phyloP scores from a whole-genome alignment of 106 monocot species.

The Posidonia australis region DNA sequence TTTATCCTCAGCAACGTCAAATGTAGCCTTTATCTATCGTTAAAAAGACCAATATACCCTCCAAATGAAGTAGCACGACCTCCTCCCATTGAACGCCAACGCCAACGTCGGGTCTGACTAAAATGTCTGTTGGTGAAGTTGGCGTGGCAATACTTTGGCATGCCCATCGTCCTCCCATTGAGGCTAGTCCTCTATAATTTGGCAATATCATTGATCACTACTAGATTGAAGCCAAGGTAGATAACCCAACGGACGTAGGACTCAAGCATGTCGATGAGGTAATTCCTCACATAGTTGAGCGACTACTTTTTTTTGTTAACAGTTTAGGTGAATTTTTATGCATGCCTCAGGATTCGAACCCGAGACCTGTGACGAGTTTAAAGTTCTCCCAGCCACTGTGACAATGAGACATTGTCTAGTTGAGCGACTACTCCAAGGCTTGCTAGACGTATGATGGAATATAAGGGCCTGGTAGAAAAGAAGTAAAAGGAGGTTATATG shows the following conservation, averaged over 20 bases:
- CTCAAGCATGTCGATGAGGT: conserved; percentile 82
- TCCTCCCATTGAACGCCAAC: conserved; percentile 38
- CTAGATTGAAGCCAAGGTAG: conserved; percentile 95
- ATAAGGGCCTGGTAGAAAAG: no score
- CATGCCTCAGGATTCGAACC: no score
- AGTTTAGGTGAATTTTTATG: no score
- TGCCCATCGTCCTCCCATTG: conserved; percentile 52
- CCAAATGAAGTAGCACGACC: conserved; percentile 93
- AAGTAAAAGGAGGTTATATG: no score
- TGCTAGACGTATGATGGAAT: no score
- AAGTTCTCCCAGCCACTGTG: no score
- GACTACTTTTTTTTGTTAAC: no score
- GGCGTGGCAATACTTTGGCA: conserved; percentile 98
- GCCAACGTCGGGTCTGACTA: conserved; percentile 62
- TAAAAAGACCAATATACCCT: no score
- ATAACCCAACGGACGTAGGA: conserved; percentile 81
- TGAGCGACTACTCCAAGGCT: conserved; percentile 93
- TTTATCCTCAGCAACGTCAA: no score
- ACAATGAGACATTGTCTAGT: no score
- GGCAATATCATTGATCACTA: conserved; percentile 78
- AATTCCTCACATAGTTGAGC: conserved; percentile 98
- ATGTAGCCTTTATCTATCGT: no score
- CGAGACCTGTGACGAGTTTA: no score
- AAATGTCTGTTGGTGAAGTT: conserved; percentile 89
- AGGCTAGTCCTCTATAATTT: conserved; percentile 85